A percentile compares a stretch with the other conserved stretches of the same genome.
Evolutionary conservation across 345 rosid species (phyloP).

Genomic region (Sonneratia alba): DNA sequence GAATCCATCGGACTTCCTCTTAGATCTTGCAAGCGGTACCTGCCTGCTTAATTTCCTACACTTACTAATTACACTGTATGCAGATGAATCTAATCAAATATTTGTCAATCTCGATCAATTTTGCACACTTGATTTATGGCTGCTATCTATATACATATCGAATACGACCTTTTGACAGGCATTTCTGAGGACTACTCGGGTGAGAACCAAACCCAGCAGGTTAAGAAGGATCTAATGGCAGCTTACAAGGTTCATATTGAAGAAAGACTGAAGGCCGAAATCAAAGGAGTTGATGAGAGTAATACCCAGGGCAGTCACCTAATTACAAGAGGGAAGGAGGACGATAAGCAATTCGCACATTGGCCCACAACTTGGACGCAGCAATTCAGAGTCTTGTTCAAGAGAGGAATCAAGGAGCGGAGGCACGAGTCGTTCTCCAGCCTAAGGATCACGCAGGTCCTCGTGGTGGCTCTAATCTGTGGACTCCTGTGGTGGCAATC

Average conservation of each 20-base stretch:
- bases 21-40: slow-evolving; percentile 39
- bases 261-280: slow-evolving; percentile 22
- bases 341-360: slow-evolving; percentile 5
- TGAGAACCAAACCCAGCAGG: not conserved
- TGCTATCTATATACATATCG: not conserved
- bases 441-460: slow-evolving; percentile 15
- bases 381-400: slow-evolving; percentile 21
- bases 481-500: slow-evolving; percentile 28
- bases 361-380: slow-evolving; percentile 32
- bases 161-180: not conserved
- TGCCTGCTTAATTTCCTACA: too few relatives aligned
- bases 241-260: slow-evolving; percentile 24
- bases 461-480: slow-evolving; percentile 15
- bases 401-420: slow-evolving; percentile 24
- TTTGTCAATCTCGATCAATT: not conserved
- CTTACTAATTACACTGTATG: too few relatives aligned
- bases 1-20: slow-evolving; percentile 50
- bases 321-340: slow-evolving; percentile 4
- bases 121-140: not conserved
- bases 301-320: not conserved
- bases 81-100: too few relatives aligned
- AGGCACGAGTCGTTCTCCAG: slow-evolving; percentile 21
- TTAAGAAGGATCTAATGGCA: not conserved
- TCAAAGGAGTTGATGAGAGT: not conserved
- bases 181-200: not conserved